Percentiles rank a stretch among this genome's conserved stretches.
phyloP scores from a whole-genome alignment of 768 basidiomycete species.

The Lactifluus piperatus region DNA sequence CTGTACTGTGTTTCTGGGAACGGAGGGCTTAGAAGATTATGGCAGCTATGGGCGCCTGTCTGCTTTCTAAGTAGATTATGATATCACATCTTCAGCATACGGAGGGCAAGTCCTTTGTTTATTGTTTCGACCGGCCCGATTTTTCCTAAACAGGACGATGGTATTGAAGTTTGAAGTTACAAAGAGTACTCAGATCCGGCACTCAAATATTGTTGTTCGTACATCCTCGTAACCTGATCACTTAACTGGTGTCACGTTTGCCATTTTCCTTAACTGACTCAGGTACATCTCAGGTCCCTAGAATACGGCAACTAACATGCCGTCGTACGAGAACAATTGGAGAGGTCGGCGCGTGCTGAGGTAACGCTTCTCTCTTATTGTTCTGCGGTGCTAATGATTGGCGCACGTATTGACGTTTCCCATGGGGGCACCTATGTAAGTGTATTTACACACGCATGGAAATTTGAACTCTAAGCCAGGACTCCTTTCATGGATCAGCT shows the following conservation, averaged over 20 bases:
- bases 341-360: constrained; percentile 9
- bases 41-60: not conserved
- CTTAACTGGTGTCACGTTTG: constrained; percentile 7
- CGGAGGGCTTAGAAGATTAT: too few species aligned
- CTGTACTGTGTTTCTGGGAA: not conserved
- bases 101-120: not conserved
- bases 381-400: constrained; percentile 9
- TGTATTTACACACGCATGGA: not conserved
- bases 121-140: constrained; percentile 14
- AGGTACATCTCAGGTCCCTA: constrained; percentile 1
- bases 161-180: not conserved
- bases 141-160: constrained; percentile 10
- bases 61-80: constrained; percentile 1
- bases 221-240: not conserved
- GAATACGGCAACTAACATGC: constrained; percentile 2
- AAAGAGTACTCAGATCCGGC: not conserved
- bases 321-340: constrained; percentile 17
- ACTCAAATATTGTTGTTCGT: not conserved
- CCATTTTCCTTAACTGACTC: constrained; percentile 7
- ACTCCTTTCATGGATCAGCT: not conserved
- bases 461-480: constrained; percentile 1
- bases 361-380: constrained; percentile 19
- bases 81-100: too few species aligned
- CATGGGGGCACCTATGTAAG: not conserved
- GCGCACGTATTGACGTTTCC: not conserved